phyloP scores from a whole-genome alignment of 306 rosid genomes.

The Vigna angularis region DNA sequence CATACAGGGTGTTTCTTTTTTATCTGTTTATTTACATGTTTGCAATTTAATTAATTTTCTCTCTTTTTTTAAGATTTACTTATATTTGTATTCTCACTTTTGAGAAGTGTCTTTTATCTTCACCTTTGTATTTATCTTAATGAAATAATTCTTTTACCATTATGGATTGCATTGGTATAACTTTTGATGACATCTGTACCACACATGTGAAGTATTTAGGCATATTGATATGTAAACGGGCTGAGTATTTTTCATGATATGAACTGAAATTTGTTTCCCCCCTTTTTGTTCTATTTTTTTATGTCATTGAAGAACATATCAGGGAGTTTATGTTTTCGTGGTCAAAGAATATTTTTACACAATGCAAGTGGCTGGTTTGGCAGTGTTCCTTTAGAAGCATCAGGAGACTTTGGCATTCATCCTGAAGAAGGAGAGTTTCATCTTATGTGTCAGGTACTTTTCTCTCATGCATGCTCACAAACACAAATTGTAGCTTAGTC shows the following conservation, averaged over 20 bases:
- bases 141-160: conserved; percentile 13
- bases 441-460: conserved; percentile 92
- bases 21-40: not conserved
- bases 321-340: conserved; percentile 86
- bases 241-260: conserved; percentile 25
- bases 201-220: conserved; percentile 5
- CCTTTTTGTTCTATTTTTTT: conserved; percentile 30
- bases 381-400: conserved; percentile 86
- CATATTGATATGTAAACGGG: conserved; percentile 10
- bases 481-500: not conserved
- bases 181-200: conserved; percentile 33
- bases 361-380: conserved; percentile 97
- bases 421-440: conserved; percentile 99
- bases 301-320: conserved; percentile 69
- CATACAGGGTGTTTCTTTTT: not conserved
- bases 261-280: conserved; percentile 37
- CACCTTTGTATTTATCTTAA: not conserved
- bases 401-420: conserved; percentile 96
- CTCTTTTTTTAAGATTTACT: not conserved
- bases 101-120: not conserved
- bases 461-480: not conserved
- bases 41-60: not conserved
- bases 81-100: not conserved
- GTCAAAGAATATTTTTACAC: conserved; percentile 93
- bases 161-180: conserved; percentile 6